phyloP scores from a whole-genome alignment of 129 eudicot species.

The Arctium minus region DNA sequence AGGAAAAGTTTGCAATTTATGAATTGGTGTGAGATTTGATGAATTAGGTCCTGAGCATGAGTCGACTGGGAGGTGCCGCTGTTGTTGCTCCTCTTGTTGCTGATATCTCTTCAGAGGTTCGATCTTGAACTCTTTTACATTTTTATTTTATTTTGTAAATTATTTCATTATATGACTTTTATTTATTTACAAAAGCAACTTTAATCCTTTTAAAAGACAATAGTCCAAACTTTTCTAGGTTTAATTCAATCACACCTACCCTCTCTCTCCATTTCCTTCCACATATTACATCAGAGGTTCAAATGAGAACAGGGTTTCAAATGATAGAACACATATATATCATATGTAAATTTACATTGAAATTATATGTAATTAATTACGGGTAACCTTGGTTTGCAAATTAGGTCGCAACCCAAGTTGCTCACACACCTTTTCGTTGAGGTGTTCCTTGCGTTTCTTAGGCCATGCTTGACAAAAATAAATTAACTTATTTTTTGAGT shows the following conservation, averaged over 20 bases:
- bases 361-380: no score
- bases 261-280: background rate
- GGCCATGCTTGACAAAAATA: no score
- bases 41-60: slow-evolving; percentile 85
- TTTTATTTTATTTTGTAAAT: background rate
- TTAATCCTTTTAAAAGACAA: background rate
- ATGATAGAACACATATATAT: no score
- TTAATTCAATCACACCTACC: background rate
- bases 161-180: background rate
- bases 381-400: no score
- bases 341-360: no score
- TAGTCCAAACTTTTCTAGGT: background rate
- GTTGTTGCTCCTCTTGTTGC: slow-evolving; percentile 74
- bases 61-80: slow-evolving; percentile 92
- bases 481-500: no score
- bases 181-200: background rate
- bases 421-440: no score
- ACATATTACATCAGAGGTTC: background rate
- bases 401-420: no score
- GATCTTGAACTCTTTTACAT: background rate
- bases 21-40: background rate
- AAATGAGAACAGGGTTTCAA: no score
- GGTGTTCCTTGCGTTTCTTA: no score
- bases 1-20: background rate
- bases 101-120: slow-evolving; percentile 45